These are phyloP conservation scores for Cercophora sp. DNA, from an alignment of 495 filamentous ascomycete genomes.

Conservation along the genomic window DNA sequence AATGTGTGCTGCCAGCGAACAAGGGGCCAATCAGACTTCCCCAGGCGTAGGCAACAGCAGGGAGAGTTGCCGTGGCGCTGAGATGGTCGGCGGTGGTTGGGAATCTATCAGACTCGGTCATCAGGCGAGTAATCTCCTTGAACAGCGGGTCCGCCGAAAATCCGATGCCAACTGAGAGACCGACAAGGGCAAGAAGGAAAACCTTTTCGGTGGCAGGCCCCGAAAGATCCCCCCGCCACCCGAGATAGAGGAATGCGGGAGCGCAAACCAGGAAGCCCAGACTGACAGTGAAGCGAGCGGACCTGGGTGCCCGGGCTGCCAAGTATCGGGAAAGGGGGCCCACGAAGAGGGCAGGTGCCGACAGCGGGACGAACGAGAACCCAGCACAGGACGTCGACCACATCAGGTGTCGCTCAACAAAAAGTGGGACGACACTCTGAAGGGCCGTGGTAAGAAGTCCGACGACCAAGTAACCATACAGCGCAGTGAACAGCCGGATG, in stretches of 20 bases:
- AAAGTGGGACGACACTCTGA: slow-evolving; percentile 24
- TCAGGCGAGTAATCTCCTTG: slow-evolving; percentile 17
- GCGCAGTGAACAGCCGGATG: slow-evolving; percentile 20
- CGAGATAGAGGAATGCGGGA: slow-evolving; percentile 20
- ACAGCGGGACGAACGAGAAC: slow-evolving; percentile 20
- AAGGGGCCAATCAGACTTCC: slow-evolving; percentile 27
- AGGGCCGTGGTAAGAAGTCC: slow-evolving; percentile 22
- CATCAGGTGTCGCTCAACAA: slow-evolving; percentile 16
- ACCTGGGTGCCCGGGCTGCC: slow-evolving; percentile 13
- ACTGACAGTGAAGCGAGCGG: slow-evolving; percentile 17
- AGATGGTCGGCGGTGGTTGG: not conserved
- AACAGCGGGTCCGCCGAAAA: slow-evolving; percentile 24
- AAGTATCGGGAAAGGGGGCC: slow-evolving; percentile 17
- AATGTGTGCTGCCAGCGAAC: slow-evolving; percentile 17
- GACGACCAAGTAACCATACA: slow-evolving; percentile 24
- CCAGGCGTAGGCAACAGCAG: slow-evolving; percentile 23
- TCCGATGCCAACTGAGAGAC: slow-evolving; percentile 22
- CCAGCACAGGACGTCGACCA: slow-evolving; percentile 20
- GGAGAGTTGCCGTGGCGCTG: slow-evolving; percentile 19
- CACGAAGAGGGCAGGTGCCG: slow-evolving; percentile 21
- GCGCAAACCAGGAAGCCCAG: slow-evolving; percentile 22
- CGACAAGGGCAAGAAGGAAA: slow-evolving; percentile 17
- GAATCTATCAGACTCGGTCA: not conserved
- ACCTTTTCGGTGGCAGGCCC: not conserved
- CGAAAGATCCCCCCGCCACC: slow-evolving; percentile 2